Evolutionary conservation across 1,284 basidiomycete species (phyloP).

Genomic region (Phellinidium pouzarii): DNA sequence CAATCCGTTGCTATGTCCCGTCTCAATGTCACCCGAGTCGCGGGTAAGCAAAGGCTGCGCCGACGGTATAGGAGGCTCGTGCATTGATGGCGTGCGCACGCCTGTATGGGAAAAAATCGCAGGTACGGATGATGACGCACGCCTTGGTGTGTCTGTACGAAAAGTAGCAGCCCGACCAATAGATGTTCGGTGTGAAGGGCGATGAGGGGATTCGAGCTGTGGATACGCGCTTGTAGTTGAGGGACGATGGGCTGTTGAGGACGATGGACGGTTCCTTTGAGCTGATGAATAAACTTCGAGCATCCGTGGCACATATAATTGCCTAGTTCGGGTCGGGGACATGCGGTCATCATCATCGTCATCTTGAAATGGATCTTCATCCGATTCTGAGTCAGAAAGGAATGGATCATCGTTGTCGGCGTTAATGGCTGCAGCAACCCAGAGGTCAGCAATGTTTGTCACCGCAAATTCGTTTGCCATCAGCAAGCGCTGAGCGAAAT

Average conservation of each 20-base stretch:
- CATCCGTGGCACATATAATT: constrained; percentile 5
- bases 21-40: constrained; percentile 33
- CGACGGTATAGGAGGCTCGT: constrained; percentile 30
- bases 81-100: constrained; percentile 63
- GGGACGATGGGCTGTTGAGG: constrained; percentile 27
- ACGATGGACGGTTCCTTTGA: constrained; percentile 29
- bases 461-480: constrained; percentile 90
- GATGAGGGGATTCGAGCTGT: constrained; percentile 20
- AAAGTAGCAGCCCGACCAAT: constrained; percentile 14
- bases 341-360: constrained; percentile 26
- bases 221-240: constrained; percentile 25
- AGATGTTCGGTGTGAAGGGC: constrained; percentile 26
- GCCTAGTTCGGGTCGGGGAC: constrained; percentile 2
- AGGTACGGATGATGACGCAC: constrained; percentile 51
- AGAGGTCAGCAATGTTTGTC: constrained; percentile 83
- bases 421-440: constrained; percentile 90
- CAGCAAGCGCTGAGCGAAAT: constrained; percentile 85
- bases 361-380: constrained; percentile 27
- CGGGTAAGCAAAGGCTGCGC: constrained; percentile 27
- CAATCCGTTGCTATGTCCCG: constrained; percentile 34
- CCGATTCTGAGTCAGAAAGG: constrained; percentile 39
- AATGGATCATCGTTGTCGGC: constrained; percentile 79
- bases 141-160: constrained; percentile 28
- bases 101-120: constrained; percentile 78
- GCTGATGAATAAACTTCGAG: constrained; percentile 9